Base-by-base conservation (phyloP, 2,329 filamentous ascomycete species). In the Seiridium cupressi region DNA sequence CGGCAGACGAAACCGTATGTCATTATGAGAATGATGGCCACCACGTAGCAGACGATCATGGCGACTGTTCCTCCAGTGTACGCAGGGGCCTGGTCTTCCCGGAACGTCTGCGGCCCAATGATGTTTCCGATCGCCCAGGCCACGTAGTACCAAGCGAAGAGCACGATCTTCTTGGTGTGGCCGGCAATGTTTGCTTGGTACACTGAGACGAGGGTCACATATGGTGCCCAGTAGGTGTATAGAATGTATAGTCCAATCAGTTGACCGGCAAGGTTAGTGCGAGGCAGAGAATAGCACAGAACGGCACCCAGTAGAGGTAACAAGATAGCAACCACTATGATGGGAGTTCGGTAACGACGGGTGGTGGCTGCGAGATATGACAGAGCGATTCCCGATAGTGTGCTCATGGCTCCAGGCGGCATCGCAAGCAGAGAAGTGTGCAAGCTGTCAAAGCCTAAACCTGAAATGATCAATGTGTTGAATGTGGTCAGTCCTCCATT, bases 91-190 rank as follows among this genome's bases (percentile, higher is more conserved):
- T 87, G 81, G 61, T 72, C 73, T 40, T 74, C 71, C 7, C 80
- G 73, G 72, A 84, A 84, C 1, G 83, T 78, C 66, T 84, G 81
- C 0, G 82, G 81, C 2, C 79, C 78, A 73, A 62, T 80, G 3
- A 82, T 79, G 63, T 87, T 87, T 2, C 84, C 84, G 0, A 78
- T 76, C 42, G 81, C 81, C 83, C 83, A 86, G 4, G 79, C 77
- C 55, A 86, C 74, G 66, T 86, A 86, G 64, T 84, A 86, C 62
- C 81, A 78, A 3, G 84, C 82, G 3, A 86, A 78, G 11, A 81
- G 80, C 18, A 82, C 77, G 1, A 79, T 77, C 64, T 85, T 86
- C 70, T 87, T 87, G 2, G 84, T 87, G 59, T 85, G 82, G 0
- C 84, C 84, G 26, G 80, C 84, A 11, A 85, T 75, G 65, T 87